Conservation (phyloP, 2,329 filamentous ascomycete species). For the Rhinocladiella similis region DNA sequence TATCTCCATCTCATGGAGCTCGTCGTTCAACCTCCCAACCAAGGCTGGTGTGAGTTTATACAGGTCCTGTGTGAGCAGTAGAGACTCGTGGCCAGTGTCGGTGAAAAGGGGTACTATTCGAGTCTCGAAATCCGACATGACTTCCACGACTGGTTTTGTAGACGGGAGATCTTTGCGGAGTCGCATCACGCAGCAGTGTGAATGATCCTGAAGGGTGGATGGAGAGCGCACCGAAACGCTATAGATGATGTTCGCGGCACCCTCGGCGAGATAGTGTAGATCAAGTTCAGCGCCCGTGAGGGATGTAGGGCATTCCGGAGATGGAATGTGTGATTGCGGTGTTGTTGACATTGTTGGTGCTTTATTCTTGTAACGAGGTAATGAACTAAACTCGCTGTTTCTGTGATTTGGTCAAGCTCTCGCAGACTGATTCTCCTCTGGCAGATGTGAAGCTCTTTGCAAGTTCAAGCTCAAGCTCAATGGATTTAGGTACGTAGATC, state of each 20-base stretch:
- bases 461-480: too few species aligned
- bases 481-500: too few species aligned
- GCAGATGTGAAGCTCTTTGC: too few species aligned
- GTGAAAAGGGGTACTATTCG: constrained; percentile 59
- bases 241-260: constrained; percentile 74
- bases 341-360: background rate
- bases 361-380: background rate
- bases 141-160: constrained; percentile 41
- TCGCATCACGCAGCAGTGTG: constrained; percentile 45
- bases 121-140: constrained; percentile 46
- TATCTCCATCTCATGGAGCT: constrained; percentile 44
- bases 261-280: constrained; percentile 59
- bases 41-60: constrained; percentile 54
- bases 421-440: too few species aligned
- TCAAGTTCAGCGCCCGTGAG: constrained; percentile 9
- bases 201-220: constrained; percentile 29
- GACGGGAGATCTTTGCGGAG: constrained; percentile 59
- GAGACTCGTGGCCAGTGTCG: constrained; percentile 26
- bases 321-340: constrained; percentile 1
- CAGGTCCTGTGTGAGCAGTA: constrained; percentile 42
- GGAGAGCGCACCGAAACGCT: constrained; percentile 30
- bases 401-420: too few species aligned
- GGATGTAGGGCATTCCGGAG: constrained; percentile 10
- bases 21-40: constrained; percentile 47
- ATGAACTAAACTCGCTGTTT: too few species aligned